Evolutionary conservation across 2,329 filamentous ascomycete genomes (phyloP).

Genomic region (Aspergillus ibericus): DNA sequence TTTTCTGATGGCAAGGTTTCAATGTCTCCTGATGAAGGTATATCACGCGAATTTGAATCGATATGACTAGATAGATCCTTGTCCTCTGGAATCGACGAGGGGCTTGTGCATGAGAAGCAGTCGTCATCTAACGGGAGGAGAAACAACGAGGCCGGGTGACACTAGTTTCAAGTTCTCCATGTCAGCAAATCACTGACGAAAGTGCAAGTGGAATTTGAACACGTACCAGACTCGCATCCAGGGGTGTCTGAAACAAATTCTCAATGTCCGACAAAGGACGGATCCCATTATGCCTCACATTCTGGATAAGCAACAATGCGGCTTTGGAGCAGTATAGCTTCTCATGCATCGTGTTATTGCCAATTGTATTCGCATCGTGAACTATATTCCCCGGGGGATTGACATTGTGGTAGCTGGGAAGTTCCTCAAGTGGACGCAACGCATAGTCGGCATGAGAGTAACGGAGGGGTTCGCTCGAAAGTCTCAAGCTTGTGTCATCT

Average conservation of each 20-base stretch:
- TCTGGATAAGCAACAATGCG: background rate
- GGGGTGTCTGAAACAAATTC: background rate
- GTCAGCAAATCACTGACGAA: background rate
- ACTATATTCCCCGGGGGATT: background rate
- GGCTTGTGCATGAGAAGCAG: background rate
- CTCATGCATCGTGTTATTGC: background rate
- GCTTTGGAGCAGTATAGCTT: background rate
- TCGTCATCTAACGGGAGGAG: background rate
- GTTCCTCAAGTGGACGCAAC: background rate
- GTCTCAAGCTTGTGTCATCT: conserved; percentile 46
- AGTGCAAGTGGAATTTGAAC: background rate
- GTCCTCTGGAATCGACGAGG: background rate
- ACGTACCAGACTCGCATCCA: background rate
- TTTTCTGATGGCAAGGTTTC: background rate
- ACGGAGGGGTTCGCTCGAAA: conserved; percentile 30
- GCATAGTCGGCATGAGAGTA: background rate
- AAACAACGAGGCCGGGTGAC: too few species aligned
- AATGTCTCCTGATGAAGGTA: background rate
- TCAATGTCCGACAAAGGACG: background rate
- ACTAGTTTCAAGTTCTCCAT: background rate
- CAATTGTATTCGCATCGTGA: background rate
- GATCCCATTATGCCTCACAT: background rate
- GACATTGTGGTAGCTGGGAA: background rate
- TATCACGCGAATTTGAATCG: too few species aligned
- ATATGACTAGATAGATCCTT: background rate